These are phyloP conservation scores for Acephala macrosclerotiorum DNA, from an alignment of 2,329 filamentous ascomycete genomes.

Conservation along the genomic window DNA sequence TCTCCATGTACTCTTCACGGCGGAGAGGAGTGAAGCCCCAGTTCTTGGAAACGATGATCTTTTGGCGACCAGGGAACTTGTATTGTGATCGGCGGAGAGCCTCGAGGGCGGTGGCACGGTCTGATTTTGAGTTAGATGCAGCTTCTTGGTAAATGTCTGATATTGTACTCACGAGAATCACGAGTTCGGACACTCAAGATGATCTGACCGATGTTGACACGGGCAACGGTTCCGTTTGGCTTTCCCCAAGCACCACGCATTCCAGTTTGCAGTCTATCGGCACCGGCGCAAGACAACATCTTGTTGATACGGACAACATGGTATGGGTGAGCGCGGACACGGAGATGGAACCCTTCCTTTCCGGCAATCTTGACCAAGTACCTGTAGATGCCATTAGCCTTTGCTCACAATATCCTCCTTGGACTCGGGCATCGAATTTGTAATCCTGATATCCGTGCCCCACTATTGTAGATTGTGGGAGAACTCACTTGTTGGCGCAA, in stretches of 20 bases:
- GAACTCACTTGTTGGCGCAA: slow-evolving; percentile 94
- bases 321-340: slow-evolving; percentile 93
- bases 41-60: slow-evolving; percentile 99
- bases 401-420: slow-evolving; percentile 5
- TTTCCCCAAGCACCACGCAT: slow-evolving; percentile 99
- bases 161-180: slow-evolving; percentile 76
- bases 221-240: slow-evolving; percentile 97
- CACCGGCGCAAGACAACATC: slow-evolving; percentile 99
- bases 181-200: slow-evolving; percentile 96
- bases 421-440: neutral
- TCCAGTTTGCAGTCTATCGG: slow-evolving; percentile 99
- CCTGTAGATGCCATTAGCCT: slow-evolving; percentile 33
- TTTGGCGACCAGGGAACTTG: slow-evolving; percentile 99
- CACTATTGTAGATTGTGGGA: slow-evolving; percentile 16
- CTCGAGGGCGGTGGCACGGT: slow-evolving; percentile 94
- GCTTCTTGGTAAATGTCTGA: slow-evolving; percentile 10
- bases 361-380: slow-evolving; percentile 74
- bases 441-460: slow-evolving; percentile 9
- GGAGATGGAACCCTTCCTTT: slow-evolving; percentile 79
- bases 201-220: slow-evolving; percentile 99
- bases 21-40: slow-evolving; percentile 99
- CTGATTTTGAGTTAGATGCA: slow-evolving; percentile 52
- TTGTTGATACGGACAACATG: slow-evolving; percentile 99
- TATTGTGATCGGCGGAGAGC: slow-evolving; percentile 99
- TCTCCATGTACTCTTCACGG: slow-evolving; percentile 95